Evolutionary conservation across 768 basidiomycete genomes (phyloP), one percentile per base, ranked within the genome.

Genomic region (Cyathus striatus): DNA sequence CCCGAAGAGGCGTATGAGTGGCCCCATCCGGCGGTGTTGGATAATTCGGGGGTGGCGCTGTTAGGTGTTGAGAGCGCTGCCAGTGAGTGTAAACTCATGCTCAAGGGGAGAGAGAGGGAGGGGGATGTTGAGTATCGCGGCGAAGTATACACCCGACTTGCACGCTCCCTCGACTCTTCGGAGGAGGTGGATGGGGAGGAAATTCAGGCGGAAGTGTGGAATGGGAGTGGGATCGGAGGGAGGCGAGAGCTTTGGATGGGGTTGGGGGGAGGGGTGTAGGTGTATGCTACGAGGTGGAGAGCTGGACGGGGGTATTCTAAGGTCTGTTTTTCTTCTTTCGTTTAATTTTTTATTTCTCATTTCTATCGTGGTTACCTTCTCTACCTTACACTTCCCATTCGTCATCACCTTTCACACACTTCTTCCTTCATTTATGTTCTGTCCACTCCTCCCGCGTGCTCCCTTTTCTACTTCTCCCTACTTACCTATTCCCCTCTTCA

Each of bases 321-420:
- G 65, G 90, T 88, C 51, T n/a, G 68, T 60, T 3, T 22, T 20
- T 23, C 41, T 14, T n/a, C 6, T 23, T 33, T 23, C 23, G 23
- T 23, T 44, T 33, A 37, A 46, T 22, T 24, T 16, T 42, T 26
- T n/a, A 6, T 25, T 22, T 21, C 12, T 37, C 17, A 32, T 23
- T 44, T 38, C 6, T 3, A 6, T n/a, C n/a, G n/a, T 18, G 13
- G 14, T 33, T n/a, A 5, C 6, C 12, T 2, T 40, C 12, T 23
- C 12, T 30, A 5, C 7, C 40, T 92, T 86, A 89, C 90, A n/a
- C 13, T 72, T 78, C 17, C 66, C 69, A 21, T 50, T 52, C 3
- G 54, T 61, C 13, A 82, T 83, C 57, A 76, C 76, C 3, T 78
- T 97, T 16, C 93, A 86, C 1, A 90, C 83, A 0, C 69, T 94